Evolutionary conservation across 192 early-diverging fungal species (phyloP), one percentile per base, ranked within the genome.

Genomic region (Backusella liffmaniae): DNA sequence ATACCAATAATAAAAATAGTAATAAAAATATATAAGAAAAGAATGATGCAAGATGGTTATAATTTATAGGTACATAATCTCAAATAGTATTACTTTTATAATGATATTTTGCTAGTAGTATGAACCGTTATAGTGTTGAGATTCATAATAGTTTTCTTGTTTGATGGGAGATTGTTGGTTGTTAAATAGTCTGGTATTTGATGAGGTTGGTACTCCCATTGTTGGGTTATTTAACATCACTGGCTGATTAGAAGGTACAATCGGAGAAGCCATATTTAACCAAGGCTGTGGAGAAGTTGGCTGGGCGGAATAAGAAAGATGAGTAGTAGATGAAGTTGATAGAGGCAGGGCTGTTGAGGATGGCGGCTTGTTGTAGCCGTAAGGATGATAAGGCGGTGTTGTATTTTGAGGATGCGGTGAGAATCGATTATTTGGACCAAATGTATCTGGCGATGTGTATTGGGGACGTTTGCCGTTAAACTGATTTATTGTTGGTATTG

Each of bases 61-160:
- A 10, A 3, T 4, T 44, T 62, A 62, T 62, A 29, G 9, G 53
- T 10, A 56, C 21, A 53, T 53, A 26, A 56, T 56, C 18, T n/a
- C 18, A 56, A 3, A 8, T 21, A 9, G 1, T n/a, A n/a, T 21
- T 53, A 53, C 18, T 23, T 59, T 12, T 26, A 59, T 6, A 59
- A 59, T 95, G 53, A 23, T 59, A 59, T 59, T 29, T 10, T 8
- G 26, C 26, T 29, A 62, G 26, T 62, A 62, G 12, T 62, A 62
- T 62, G 56, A 30, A 62, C 56, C 56, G n/a, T 13, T 62, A 13
- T 62, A 62, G 2, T 62, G 9, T 4, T 62, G 56, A 62, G 56
- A 30, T 62, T 62, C 56, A 62, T 62, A 62, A 62, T 62, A 62
- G 56, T 13, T 29, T 62, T 62, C 56, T 62, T 62, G 56, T 62